Conservation (phyloP, 306 rosid species). For the Fragaria ananassa region DNA sequence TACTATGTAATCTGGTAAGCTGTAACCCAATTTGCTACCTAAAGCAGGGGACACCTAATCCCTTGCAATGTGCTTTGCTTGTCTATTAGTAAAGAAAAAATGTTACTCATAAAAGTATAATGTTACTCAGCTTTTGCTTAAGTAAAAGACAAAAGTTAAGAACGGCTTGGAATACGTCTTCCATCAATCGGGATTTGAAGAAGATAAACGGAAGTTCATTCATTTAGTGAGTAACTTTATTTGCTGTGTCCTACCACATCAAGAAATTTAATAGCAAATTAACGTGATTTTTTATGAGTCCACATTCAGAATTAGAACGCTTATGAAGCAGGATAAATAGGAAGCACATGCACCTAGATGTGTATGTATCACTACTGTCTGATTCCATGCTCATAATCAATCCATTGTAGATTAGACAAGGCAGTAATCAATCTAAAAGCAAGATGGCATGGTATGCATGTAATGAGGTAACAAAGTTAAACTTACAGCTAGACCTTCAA, state of each 20-base stretch:
- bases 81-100: background rate
- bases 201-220: background rate
- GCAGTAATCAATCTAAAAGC: constrained; percentile 20
- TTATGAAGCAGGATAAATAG: background rate
- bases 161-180: background rate
- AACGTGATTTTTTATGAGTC: background rate
- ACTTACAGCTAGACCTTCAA: constrained; percentile 93
- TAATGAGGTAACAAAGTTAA: constrained; percentile 10
- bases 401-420: constrained; percentile 9
- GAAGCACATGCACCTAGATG: background rate
- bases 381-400: constrained; percentile 12
- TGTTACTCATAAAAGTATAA: background rate
- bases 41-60: background rate
- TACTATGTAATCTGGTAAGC: background rate
- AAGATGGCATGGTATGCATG: background rate
- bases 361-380: background rate
- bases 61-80: background rate
- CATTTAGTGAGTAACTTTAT: background rate
- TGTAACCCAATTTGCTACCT: background rate
- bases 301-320: background rate
- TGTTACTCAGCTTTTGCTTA: background rate
- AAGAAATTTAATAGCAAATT: background rate
- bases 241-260: background rate
- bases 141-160: background rate
- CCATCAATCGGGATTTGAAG: background rate